These are phyloP conservation scores for Fusarium verticillioides DNA, from an alignment of 2,329 filamentous ascomycete genomes.

Conservation along the genomic window DNA sequence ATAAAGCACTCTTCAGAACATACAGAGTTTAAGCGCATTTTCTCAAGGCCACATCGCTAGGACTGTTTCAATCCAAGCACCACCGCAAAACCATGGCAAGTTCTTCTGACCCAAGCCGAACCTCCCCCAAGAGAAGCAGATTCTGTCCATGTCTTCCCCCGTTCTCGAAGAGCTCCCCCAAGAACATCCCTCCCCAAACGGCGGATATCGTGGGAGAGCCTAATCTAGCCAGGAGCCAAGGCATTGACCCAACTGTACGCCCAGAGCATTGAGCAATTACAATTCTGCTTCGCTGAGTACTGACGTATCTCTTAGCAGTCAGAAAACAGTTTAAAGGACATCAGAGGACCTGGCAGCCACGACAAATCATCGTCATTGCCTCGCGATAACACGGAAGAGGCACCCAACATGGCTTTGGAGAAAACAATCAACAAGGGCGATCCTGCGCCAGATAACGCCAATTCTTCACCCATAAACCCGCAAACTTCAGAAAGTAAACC, in stretches of 20 bases:
- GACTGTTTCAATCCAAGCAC: neutral
- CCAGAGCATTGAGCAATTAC: neutral
- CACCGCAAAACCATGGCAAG: neutral
- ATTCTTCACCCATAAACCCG: neutral
- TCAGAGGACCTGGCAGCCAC: neutral
- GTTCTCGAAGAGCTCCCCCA: neutral
- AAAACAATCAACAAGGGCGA: neutral
- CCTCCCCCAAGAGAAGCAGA: neutral
- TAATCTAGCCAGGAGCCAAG: neutral
- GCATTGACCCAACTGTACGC: neutral
- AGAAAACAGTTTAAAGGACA: neutral
- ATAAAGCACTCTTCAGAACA: neutral
- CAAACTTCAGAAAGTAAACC: too few relatives aligned
- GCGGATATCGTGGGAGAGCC: neutral
- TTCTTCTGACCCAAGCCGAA: neutral
- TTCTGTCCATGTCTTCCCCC: neutral
- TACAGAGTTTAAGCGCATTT: neutral
- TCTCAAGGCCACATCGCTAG: neutral
- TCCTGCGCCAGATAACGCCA: neutral
- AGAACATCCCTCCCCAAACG: neutral
- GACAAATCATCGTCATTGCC: neutral
- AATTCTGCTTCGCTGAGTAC: neutral
- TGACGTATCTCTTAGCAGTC: neutral
- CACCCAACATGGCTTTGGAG: neutral
- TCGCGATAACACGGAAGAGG: neutral